Base-by-base conservation (phyloP, 306 rosid species). In the Trichosanthes truncata region DNA sequence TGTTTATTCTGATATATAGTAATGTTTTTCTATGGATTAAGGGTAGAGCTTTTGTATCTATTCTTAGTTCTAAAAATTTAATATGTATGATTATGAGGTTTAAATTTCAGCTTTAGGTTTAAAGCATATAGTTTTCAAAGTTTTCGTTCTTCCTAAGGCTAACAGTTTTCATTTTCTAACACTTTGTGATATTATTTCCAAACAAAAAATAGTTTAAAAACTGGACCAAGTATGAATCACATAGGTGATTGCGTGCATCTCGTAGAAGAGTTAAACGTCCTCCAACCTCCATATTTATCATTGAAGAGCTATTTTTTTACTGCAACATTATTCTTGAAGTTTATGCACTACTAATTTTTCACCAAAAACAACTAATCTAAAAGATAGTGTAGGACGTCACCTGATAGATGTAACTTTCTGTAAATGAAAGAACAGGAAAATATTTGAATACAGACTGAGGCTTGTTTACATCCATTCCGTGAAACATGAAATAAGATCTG, bases 401-500 rank as follows among this genome's bases (percentile, higher is more conserved):
- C 97, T 92, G 97, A 89, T 94, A 94, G 52, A 94, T 89, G 82
- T 83, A 94, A 78, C 95, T 92, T 85, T 92, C 98, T 7, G 93
- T 87, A 89, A 94, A 94, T 40, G 97, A 89, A 84, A 94, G 93
- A 72, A 89, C 46, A 45, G 97, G 95, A 6, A 94, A 83, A 81
- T 91, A 85, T 85, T 88, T 89, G 90, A 94, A 92, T 67, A 92
- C 52, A 72, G 83, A 84, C 35, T 87, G 90, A 67, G 95, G 92
- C 78, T 87, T 79, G 86, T 83, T 87, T 26, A 85, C 88, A 80
- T 92, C 93, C 95, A 94, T 84, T 55, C 91, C 95, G 81, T 94
- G 98, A 82, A 94, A 94, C 97, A 94, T 91, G 79, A 92, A 92
- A 84, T 94, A 94, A 73, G 98, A 94, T 82, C 97, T 94, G 93